phyloP scores from a whole-genome alignment of 1,284 basidiomycete species.

The Cryptococcus sp. region DNA sequence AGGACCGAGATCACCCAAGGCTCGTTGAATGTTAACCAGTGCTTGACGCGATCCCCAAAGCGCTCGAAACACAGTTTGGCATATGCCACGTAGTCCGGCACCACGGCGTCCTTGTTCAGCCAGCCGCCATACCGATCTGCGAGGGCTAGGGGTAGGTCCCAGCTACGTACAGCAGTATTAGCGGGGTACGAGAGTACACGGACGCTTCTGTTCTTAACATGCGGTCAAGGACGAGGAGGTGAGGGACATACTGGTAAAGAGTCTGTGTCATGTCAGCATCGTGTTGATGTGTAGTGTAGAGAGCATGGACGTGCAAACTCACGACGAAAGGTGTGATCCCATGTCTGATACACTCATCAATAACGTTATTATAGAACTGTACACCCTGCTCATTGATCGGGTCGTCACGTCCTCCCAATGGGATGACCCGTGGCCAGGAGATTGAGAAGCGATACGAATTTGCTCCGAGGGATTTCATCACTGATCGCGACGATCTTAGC shows the following conservation, averaged over 20 bases:
- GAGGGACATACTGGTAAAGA: slow-evolving; percentile 60
- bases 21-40: slow-evolving; percentile 69
- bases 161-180: slow-evolving; percentile 42
- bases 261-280: slow-evolving; percentile 56
- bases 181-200: neutral
- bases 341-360: slow-evolving; percentile 65
- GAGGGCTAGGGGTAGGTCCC: slow-evolving; percentile 72
- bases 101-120: slow-evolving; percentile 62
- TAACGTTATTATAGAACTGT: slow-evolving; percentile 59
- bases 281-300: too few species aligned
- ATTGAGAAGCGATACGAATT: slow-evolving; percentile 69
- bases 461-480: slow-evolving; percentile 63
- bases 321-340: slow-evolving; percentile 71
- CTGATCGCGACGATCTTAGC: slow-evolving; percentile 3
- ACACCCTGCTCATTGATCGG: slow-evolving; percentile 70
- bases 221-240: neutral
- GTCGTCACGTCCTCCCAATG: slow-evolving; percentile 64
- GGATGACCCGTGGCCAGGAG: slow-evolving; percentile 72
- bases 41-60: slow-evolving; percentile 72
- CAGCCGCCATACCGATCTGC: slow-evolving; percentile 71
- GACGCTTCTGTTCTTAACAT: too few species aligned
- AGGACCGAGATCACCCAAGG: slow-evolving; percentile 71
- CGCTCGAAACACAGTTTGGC: slow-evolving; percentile 69
- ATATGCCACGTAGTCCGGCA: slow-evolving; percentile 66
- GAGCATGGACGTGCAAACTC: slow-evolving; percentile 33